Percentiles rank a stretch among this genome's conserved stretches.
Conservation (phyloP, 1,139 yeast species). For the Ogataea hybrid region DNA sequence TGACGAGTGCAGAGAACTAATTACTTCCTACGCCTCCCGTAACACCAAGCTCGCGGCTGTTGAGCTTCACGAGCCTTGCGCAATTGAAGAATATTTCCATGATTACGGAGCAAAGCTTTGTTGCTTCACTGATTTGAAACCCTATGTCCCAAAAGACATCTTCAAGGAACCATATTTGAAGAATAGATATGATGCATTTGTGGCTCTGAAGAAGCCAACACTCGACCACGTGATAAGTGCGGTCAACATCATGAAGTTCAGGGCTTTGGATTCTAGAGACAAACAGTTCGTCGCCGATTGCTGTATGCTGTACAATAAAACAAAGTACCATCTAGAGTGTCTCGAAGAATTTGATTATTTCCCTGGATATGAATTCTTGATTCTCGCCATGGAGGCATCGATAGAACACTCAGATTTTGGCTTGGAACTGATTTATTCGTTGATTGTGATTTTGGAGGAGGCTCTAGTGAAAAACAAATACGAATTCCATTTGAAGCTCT, state of each 20-base stretch:
- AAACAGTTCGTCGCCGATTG: conserved; percentile 22
- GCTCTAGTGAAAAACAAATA: conserved; percentile 51
- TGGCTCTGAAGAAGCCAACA: conserved; percentile 15
- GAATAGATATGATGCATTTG: neutral
- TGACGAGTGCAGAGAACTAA: conserved; percentile 31
- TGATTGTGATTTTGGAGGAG: conserved; percentile 46
- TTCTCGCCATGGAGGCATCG: conserved; percentile 44
- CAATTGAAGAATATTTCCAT: conserved; percentile 38
- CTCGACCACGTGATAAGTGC: conserved; percentile 38
- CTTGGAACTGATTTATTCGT: conserved; percentile 29
- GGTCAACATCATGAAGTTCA: conserved; percentile 53
- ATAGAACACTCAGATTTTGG: conserved; percentile 14
- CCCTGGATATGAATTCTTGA: conserved; percentile 61
- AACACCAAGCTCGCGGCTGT: conserved; percentile 57
- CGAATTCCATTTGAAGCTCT: conserved; percentile 64
- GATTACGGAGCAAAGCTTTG: conserved; percentile 52
- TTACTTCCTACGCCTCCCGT: conserved; percentile 40
- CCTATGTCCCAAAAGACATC: conserved; percentile 27
- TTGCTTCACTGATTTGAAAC: conserved; percentile 56
- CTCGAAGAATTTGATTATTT: conserved; percentile 61
- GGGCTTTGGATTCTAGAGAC: conserved; percentile 23
- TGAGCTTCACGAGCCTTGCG: conserved; percentile 39
- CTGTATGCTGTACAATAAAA: conserved; percentile 21
- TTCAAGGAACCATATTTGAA: neutral
- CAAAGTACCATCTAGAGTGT: conserved; percentile 28